Base-by-base conservation (phyloP, 2,329 filamentous ascomycete genomes). In the Teratosphaeria destructans region DNA sequence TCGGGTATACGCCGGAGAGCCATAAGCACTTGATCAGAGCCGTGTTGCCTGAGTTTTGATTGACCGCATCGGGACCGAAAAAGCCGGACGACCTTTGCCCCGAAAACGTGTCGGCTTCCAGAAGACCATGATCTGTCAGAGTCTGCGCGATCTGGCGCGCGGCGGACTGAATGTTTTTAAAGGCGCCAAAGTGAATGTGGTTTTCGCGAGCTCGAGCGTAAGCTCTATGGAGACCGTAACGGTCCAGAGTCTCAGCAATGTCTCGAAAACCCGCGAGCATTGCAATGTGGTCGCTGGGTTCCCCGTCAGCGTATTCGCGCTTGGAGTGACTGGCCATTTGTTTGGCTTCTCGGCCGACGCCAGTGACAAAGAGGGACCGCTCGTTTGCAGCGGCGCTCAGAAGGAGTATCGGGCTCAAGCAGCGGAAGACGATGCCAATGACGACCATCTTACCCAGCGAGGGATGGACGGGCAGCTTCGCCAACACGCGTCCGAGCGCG, bases 351-450 rank as follows among this genome's bases (percentile, higher is more conserved):
- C 16, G 54, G 16, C 67, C 66, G 1, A 69, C 61, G 5, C 71
- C 69, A 6, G 59, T 62, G 6, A 71, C 55, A 57, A 76, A 75
- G 7, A 78, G 61, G n/a, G 70, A 62, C n/a, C 72, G 63, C 43
- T 71, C 69, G 5, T 66, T 63, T 4, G 66, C 67, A 5, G 74
- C 68, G 16, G 73, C 71, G 39, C 74, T 77, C 5, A 79, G 63
- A 32, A 80, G 74, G 32, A 82, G 63, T 64, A 81, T 74, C 0
- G 79, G 78, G 62, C 81, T 78, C 4, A 82, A 69, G 63, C 79
- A 82, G 43, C 74, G 73, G 69, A 82, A 82, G 54, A 82, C 74
- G 29, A 79, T 68, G 5, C 79, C 79, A 10, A 82, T 68, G 23
- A 81, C 58, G 57, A 81, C 73, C 74, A 81, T 76, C 61, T 80